These are phyloP conservation scores for Elaphomyces granulatus DNA, from an alignment of 495 filamentous ascomycete species.

Conservation along the genomic window DNA sequence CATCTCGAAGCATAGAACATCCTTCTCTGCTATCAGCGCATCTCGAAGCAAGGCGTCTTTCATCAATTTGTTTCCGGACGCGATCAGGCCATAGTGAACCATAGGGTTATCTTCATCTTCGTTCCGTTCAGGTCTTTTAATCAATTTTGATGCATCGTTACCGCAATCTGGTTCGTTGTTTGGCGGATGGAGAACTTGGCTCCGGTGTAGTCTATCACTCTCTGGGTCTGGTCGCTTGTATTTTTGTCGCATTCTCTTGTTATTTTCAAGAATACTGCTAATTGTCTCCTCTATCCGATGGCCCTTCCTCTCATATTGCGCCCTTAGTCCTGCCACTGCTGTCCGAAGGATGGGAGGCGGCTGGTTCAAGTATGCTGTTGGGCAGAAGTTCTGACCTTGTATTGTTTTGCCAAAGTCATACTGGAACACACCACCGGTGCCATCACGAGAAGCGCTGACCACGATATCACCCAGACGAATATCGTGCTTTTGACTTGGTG, in stretches of 20 bases:
- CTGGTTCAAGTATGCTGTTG: too few relatives aligned
- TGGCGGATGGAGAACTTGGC: constrained; percentile 12
- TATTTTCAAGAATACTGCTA: constrained; percentile 11
- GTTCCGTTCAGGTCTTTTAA: constrained; percentile 12
- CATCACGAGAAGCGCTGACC: constrained; percentile 5
- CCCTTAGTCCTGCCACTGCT: too few relatives aligned
- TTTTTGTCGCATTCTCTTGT: constrained; percentile 10
- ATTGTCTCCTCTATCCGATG: too few relatives aligned
- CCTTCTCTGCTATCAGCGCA: constrained; percentile 15
- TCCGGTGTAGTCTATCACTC: constrained; percentile 24
- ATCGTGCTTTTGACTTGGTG: too few relatives aligned
- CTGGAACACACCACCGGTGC: constrained; percentile 6
- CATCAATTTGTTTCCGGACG: constrained; percentile 15
- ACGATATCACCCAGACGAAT: constrained; percentile 10
- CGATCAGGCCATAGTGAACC: constrained; percentile 18
- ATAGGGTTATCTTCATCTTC: constrained; percentile 14
- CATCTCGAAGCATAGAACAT: constrained; percentile 25
- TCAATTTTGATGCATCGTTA: constrained; percentile 10
- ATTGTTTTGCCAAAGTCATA: constrained; percentile 7
- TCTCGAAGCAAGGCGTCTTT: constrained; percentile 17
- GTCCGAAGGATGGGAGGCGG: too few relatives aligned
- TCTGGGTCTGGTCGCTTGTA: constrained; percentile 15
- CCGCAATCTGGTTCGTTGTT: constrained; percentile 13
- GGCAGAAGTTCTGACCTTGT: constrained; percentile 3
- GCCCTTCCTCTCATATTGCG: too few relatives aligned